These are phyloP conservation scores for Aureobasidium sp. DNA, from an alignment of 2,329 filamentous ascomycete genomes.

Conservation along the genomic window DNA sequence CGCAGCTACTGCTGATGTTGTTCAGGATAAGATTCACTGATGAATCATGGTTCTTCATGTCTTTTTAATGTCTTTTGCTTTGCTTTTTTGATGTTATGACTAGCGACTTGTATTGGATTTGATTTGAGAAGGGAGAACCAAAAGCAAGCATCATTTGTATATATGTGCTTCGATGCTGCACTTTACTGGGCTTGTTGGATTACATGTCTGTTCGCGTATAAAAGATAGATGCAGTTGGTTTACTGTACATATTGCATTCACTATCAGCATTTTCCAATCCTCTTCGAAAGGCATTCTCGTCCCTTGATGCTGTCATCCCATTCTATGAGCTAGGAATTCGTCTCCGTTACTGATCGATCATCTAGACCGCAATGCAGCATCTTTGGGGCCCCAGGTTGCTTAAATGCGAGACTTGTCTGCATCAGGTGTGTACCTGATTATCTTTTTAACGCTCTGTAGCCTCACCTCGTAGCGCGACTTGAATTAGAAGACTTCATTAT, in stretches of 20 bases:
- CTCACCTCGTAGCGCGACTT: background rate
- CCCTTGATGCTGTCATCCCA: too few species aligned
- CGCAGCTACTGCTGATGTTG: background rate
- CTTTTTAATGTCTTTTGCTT: background rate
- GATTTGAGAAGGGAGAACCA: background rate
- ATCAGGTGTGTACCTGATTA: background rate
- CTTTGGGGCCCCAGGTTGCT: constrained; percentile 1
- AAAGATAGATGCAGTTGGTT: background rate
- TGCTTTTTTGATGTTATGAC: background rate
- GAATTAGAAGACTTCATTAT: background rate
- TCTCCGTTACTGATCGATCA: background rate
- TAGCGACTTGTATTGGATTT: background rate
- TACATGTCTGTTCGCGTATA: background rate
- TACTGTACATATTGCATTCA: background rate
- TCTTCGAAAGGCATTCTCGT: background rate
- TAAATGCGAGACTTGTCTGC: background rate
- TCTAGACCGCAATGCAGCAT: background rate
- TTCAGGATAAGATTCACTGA: background rate
- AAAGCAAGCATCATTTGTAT: constrained; percentile 4
- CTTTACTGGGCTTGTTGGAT: background rate
- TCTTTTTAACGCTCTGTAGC: background rate
- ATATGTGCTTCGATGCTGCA: background rate
- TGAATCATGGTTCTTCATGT: background rate
- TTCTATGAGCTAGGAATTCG: background rate
- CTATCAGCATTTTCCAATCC: background rate